A percentile compares a stretch with the other conserved stretches of the same genome.
Evolutionary conservation across 1,139 yeast genomes (phyloP).

Genomic region (Geotrichum europaeum): DNA sequence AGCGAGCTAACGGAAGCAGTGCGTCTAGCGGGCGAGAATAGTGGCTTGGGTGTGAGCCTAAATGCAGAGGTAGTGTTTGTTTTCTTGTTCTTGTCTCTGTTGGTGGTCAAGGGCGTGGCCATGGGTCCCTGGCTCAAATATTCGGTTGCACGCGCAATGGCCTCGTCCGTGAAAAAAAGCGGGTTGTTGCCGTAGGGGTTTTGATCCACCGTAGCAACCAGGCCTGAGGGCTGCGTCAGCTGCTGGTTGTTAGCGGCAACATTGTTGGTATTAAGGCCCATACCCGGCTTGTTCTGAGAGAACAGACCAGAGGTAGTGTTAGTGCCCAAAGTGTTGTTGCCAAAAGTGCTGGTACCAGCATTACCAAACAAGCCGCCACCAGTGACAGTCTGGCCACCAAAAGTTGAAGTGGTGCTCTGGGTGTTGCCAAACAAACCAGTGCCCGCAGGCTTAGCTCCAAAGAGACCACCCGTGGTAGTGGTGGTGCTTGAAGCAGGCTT

Average conservation of each 20-base stretch:
- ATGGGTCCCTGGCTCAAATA: constrained; percentile 45
- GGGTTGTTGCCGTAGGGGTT: constrained; percentile 76
- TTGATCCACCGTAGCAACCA: constrained; percentile 46
- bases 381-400: neutral
- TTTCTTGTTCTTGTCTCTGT: constrained; percentile 43
- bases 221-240: neutral
- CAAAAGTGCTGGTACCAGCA: constrained; percentile 20
- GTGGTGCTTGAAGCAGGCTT: constrained; percentile 24
- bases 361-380: constrained; percentile 32
- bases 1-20: constrained; percentile 9
- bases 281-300: constrained; percentile 1
- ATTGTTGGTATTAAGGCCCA: neutral
- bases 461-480: constrained; percentile 18
- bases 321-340: constrained; percentile 13
- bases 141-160: constrained; percentile 25
- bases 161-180: constrained; percentile 45
- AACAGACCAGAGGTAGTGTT: neutral
- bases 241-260: neutral
- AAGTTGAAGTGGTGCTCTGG: constrained; percentile 19
- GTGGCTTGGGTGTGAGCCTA: constrained; percentile 50
- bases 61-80: constrained; percentile 55
- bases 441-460: constrained; percentile 14
- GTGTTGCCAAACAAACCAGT: constrained; percentile 25
- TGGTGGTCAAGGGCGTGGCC: constrained; percentile 46
- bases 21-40: constrained; percentile 27